Percentiles rank a stretch among this genome's conserved stretches.
Evolutionary conservation across 192 early-diverging fungal genomes (phyloP).

Genomic region (Entomortierella chlamydospora): DNA sequence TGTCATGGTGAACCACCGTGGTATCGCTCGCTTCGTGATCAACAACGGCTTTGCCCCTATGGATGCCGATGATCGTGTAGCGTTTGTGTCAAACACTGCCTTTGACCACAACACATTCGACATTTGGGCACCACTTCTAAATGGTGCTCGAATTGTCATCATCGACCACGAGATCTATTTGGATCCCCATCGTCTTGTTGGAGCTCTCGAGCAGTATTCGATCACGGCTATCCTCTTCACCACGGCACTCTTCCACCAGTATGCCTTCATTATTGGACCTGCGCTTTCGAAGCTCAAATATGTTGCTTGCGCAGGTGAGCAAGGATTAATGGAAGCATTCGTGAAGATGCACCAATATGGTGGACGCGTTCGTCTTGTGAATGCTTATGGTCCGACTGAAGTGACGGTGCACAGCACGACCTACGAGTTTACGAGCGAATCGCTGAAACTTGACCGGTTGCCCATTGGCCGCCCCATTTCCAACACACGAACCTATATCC

Average conservation of each 20-base stretch:
- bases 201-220: background rate
- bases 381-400: slow-evolving; percentile 36
- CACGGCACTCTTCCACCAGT: slow-evolving; percentile 10
- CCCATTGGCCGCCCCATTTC: slow-evolving; percentile 4
- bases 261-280: slow-evolving; percentile 8
- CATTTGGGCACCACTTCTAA: background rate
- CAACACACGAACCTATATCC: slow-evolving; percentile 2
- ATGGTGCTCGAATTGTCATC: slow-evolving; percentile 11
- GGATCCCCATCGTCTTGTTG: slow-evolving; percentile 7
- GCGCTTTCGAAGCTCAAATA: slow-evolving; percentile 7
- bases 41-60: background rate
- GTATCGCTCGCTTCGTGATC: background rate
- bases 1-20: background rate
- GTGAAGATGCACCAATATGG: background rate
- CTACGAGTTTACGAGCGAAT: too few species aligned
- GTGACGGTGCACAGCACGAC: slow-evolving; percentile 8
- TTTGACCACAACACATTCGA: background rate
- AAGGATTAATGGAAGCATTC: background rate
- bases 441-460: background rate
- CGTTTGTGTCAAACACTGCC: background rate
- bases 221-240: background rate
- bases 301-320: background rate
- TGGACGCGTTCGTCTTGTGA: background rate
- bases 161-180: slow-evolving; percentile 2
- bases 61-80: background rate